Base-by-base conservation (phyloP, 164 flowering plant species). In the Taxillus chinensis region DNA sequence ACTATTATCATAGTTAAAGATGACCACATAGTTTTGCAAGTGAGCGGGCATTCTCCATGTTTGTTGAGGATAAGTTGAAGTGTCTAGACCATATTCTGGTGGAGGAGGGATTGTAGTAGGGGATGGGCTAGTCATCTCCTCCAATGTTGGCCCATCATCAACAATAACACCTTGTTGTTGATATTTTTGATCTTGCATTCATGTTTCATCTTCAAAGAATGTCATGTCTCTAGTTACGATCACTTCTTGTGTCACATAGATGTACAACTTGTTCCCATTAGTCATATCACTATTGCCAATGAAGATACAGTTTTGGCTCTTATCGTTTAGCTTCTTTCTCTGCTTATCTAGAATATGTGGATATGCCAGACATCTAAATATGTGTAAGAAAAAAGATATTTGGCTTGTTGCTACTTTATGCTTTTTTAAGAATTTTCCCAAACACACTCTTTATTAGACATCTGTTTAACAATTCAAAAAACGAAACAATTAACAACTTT, bases 271-370 rank as follows among this genome's bases (percentile, higher is more conserved):
- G 12, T 52, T 5, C 5, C 55, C 55, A 4, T 52, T 11, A 13
- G 55, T 52, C 7, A 52, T 13, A 52, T 52, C 55, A 52, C 55
- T 52, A 13, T 52, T 5, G 55, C 55, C 55, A 52, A 52, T 14
- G 12, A 52, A 52, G 12, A 52, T 17, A 4, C 12, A 52, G 6
- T 11, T 5, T 5, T 5, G 12, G 12, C 12, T 5, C 55, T 52
- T 5, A 4, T 5, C 55, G 12, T 5, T 13, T 13, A 5, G 5
- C 55, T 52, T 11, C 12, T 52, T 52, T 52, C 55, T 52, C 6
- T 13, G 55, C 12, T 52, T 13, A 4, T 52, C 12, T 52, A 13
- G 55, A 5, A 52, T 11, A 52, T 52, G 12, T 5, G 55, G 55
- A 52, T 52, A 52, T 11, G 12, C 55, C 5, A 52, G 7, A 52